Percentiles rank a stretch among this genome's conserved stretches.
phyloP scores from a whole-genome alignment of 805 yeast species.

The Torulaspora quercuum region DNA sequence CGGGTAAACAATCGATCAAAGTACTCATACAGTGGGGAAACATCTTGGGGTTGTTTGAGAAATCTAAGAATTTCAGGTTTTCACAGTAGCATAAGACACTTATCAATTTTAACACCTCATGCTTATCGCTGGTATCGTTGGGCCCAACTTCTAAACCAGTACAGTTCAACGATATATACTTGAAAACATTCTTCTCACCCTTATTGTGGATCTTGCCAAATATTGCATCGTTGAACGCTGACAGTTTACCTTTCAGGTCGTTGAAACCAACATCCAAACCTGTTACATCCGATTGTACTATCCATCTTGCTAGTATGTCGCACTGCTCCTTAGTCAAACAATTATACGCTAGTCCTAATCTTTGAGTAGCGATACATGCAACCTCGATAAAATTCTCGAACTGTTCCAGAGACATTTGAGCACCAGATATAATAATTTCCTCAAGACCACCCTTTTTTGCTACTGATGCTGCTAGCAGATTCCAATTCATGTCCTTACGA shows the following conservation, averaged over 20 bases:
- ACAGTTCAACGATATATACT: slow-evolving; percentile 59
- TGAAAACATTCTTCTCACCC: slow-evolving; percentile 33
- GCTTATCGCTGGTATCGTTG: slow-evolving; percentile 38
- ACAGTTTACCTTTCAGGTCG: slow-evolving; percentile 46
- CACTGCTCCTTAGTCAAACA: slow-evolving; percentile 58
- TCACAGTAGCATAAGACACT: slow-evolving; percentile 51
- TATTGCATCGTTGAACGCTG: slow-evolving; percentile 29
- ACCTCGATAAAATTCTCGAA: slow-evolving; percentile 57
- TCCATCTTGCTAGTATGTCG: slow-evolving; percentile 56
- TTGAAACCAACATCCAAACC: slow-evolving; percentile 87
- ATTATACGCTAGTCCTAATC: slow-evolving; percentile 80
- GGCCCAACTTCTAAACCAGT: slow-evolving; percentile 54
- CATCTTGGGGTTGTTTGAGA: slow-evolving; percentile 69
- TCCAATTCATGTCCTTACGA: slow-evolving; percentile 82
- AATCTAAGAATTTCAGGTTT: slow-evolving; percentile 64
- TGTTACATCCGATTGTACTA: slow-evolving; percentile 43
- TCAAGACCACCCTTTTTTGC: slow-evolving; percentile 74
- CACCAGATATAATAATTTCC: slow-evolving; percentile 78
- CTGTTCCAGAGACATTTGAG: slow-evolving; percentile 57
- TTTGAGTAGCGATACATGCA: slow-evolving; percentile 55
- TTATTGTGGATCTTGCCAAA: slow-evolving; percentile 25
- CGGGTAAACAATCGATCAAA: slow-evolving; percentile 62
- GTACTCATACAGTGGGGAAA: slow-evolving; percentile 57
- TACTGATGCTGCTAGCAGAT: slow-evolving; percentile 68
- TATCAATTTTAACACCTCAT: slow-evolving; percentile 41